phyloP scores from a whole-genome alignment of 805 yeast genomes.

The Zygoascus bituminiphila region DNA sequence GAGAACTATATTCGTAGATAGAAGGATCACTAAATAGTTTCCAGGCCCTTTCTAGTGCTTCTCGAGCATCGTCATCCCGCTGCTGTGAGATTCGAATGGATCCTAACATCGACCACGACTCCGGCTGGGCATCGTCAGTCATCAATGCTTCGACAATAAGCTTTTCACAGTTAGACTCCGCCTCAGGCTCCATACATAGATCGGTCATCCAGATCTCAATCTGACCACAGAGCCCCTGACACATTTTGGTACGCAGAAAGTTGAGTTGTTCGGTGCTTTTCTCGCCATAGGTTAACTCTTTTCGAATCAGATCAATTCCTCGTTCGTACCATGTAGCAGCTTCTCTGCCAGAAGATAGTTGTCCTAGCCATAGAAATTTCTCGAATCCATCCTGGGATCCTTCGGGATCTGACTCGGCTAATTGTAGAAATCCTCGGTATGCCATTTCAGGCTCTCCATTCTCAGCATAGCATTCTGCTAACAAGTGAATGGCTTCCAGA shows the following conservation, averaged over 20 bases:
- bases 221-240: slow-evolving; percentile 72
- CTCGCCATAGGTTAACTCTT: slow-evolving; percentile 26
- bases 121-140: slow-evolving; percentile 52
- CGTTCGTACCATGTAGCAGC: slow-evolving; percentile 56
- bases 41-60: slow-evolving; percentile 67
- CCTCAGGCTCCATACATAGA: slow-evolving; percentile 86
- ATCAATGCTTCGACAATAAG: slow-evolving; percentile 57
- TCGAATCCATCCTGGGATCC: slow-evolving; percentile 58
- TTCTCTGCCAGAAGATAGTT: slow-evolving; percentile 72
- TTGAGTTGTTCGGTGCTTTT: slow-evolving; percentile 6
- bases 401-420: slow-evolving; percentile 61
- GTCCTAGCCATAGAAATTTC: slow-evolving; percentile 85
- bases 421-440: slow-evolving; percentile 47
- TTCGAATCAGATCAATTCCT: slow-evolving; percentile 51
- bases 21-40: slow-evolving; percentile 38
- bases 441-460: slow-evolving; percentile 74
- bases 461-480: slow-evolving; percentile 77
- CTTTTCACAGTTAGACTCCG: slow-evolving; percentile 71
- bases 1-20: slow-evolving; percentile 28
- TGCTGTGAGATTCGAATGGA: slow-evolving; percentile 88
- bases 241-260: slow-evolving; percentile 40
- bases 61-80: slow-evolving; percentile 58
- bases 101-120: slow-evolving; percentile 72
- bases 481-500: slow-evolving; percentile 25
- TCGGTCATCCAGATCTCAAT: slow-evolving; percentile 96